Evolutionary conservation across 176 grass and related monocot species (phyloP).

Genomic region (Hsuehochloa calcarea): DNA sequence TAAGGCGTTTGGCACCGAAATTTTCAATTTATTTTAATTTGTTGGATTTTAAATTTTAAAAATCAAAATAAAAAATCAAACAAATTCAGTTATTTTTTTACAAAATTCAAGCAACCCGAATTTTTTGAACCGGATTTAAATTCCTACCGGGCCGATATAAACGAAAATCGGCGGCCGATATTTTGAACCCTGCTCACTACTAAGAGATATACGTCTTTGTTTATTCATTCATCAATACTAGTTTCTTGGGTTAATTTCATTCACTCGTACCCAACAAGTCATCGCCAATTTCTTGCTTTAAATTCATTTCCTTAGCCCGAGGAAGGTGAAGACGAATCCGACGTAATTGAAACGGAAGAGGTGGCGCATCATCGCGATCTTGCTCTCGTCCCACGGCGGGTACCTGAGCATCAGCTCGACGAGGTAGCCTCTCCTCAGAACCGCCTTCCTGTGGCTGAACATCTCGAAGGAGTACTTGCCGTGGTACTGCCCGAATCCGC

Average conservation of each 20-base stretch:
- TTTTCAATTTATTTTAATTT: too few relatives aligned
- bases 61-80: too few relatives aligned
- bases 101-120: too few relatives aligned
- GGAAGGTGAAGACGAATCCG: conserved; percentile 47
- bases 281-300: neutral
- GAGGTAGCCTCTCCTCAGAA: conserved; percentile 61
- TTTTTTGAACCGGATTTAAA: too few relatives aligned
- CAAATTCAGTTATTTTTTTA: too few relatives aligned
- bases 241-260: neutral
- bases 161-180: too few relatives aligned
- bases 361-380: conserved; percentile 63
- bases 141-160: too few relatives aligned
- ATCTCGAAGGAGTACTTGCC: conserved; percentile 90
- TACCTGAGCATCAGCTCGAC: conserved; percentile 65
- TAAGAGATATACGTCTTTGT: neutral
- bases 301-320: conserved; percentile 55
- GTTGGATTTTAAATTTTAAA: too few relatives aligned
- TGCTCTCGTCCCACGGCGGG: conserved; percentile 75
- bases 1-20: too few relatives aligned
- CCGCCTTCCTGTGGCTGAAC: conserved; percentile 90
- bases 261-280: neutral
- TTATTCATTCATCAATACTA: neutral
- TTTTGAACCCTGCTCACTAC: too few relatives aligned
- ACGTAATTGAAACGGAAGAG: conserved; percentile 61
- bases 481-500: conserved; percentile 90